These are phyloP conservation scores for Teratosphaeria nubilosa DNA, from an alignment of 2,329 filamentous ascomycete species.

Conservation along the genomic window DNA sequence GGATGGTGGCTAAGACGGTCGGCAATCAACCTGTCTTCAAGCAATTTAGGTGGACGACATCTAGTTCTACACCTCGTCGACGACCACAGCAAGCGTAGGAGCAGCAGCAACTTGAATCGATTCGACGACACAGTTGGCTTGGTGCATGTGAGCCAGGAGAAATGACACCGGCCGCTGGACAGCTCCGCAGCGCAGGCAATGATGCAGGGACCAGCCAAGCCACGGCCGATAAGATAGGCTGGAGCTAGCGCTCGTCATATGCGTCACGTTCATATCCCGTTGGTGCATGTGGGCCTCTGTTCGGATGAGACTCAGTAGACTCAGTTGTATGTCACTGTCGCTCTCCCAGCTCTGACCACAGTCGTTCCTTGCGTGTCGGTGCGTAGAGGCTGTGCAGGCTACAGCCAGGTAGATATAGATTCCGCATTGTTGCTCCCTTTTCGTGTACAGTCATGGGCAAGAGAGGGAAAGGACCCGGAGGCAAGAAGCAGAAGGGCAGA, in stretches of 20 bases:
- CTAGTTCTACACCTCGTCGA: not conserved
- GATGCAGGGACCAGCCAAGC: not conserved
- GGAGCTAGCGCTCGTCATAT: not conserved
- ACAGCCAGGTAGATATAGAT: not conserved
- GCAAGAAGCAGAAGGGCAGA: slow-evolving; percentile 7
- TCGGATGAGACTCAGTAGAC: not conserved
- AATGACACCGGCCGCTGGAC: not conserved
- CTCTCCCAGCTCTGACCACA: not conserved
- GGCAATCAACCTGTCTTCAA: not conserved
- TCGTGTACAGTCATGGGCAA: slow-evolving; percentile 9
- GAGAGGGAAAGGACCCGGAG: slow-evolving; percentile 9
- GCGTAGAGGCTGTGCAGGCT: not conserved
- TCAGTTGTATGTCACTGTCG: not conserved
- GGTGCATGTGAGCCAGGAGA: not conserved
- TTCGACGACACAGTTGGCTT: not conserved
- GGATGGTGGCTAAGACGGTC: not conserved
- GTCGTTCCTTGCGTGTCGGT: not conserved
- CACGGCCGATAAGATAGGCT: not conserved
- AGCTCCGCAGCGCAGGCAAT: not conserved
- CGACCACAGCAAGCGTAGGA: not conserved
- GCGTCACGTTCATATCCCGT: not conserved
- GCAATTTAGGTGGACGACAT: not conserved
- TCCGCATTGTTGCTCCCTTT: not conserved
- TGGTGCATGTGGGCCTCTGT: not conserved
- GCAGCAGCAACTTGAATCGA: not conserved